Conservation (phyloP, 2,329 filamentous ascomycete species). For the Aspergillus sp. region DNA sequence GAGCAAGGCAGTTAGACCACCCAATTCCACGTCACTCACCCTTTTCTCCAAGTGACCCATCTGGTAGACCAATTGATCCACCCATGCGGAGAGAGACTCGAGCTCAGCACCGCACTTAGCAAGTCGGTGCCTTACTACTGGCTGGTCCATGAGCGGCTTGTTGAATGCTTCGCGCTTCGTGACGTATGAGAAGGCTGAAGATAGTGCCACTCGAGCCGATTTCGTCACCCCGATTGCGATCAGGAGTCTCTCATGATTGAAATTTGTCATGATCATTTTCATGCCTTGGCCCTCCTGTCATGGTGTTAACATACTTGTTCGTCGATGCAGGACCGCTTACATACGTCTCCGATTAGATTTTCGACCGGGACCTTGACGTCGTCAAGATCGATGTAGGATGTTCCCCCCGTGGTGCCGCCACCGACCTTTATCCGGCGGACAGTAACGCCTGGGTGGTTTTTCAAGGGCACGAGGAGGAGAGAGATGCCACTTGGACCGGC, state of each 20-base stretch:
- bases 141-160: constrained; percentile 69
- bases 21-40: constrained; percentile 55
- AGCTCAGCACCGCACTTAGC: constrained; percentile 68
- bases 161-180: constrained; percentile 67
- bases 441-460: constrained; percentile 62
- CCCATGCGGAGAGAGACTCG: constrained; percentile 70
- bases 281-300: constrained; percentile 62
- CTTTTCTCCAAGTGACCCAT: constrained; percentile 58
- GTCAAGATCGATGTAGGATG: constrained; percentile 73
- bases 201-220: constrained; percentile 60
- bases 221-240: constrained; percentile 66
- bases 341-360: constrained; percentile 64
- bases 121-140: constrained; percentile 70
- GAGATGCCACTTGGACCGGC: constrained; percentile 63
- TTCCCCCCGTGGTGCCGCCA: constrained; percentile 65
- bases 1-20: constrained; percentile 68
- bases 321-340: not conserved
- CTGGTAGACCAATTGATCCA: constrained; percentile 69
- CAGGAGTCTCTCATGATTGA: constrained; percentile 72
- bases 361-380: constrained; percentile 69
- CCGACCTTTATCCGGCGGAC: constrained; percentile 67
- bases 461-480: constrained; percentile 67
- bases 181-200: constrained; percentile 61
- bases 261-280: constrained; percentile 74
- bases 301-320: not conserved